Evolutionary conservation across 1,284 basidiomycete genomes (phyloP).

Genomic region (Pseudozyma thailandica): DNA sequence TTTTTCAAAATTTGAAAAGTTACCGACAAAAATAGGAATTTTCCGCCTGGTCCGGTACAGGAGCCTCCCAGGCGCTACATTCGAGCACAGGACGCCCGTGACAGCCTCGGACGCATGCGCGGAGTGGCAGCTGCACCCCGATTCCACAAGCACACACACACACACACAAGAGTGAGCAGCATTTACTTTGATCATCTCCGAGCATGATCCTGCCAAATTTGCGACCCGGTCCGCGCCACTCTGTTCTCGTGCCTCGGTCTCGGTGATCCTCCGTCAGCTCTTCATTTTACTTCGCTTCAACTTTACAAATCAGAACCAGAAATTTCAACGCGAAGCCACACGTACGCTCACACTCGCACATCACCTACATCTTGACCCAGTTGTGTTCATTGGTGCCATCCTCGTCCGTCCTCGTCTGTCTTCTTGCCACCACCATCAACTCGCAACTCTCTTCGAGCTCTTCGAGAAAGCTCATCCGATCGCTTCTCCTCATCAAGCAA

Average conservation of each 20-base stretch:
- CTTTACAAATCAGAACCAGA: not conserved
- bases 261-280: slow-evolving; percentile 5
- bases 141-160: not conserved
- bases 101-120: too few relatives aligned
- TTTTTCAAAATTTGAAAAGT: too few relatives aligned
- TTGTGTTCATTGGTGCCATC: slow-evolving; percentile 1
- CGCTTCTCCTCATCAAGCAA: slow-evolving; percentile 1
- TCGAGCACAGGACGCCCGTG: too few relatives aligned
- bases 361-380: not conserved
- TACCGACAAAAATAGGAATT: too few relatives aligned
- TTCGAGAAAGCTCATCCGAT: not conserved
- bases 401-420: not conserved
- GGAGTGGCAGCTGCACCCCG: too few relatives aligned
- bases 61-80: too few relatives aligned
- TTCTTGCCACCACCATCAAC: slow-evolving; percentile 16
- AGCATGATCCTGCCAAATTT: not conserved
- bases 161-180: not conserved
- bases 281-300: not conserved
- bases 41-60: too few relatives aligned
- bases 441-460: not conserved
- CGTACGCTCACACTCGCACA: not conserved
- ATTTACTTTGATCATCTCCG: not conserved
- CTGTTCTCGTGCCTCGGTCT: not conserved
- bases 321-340: slow-evolving; percentile 1
- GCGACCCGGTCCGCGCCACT: not conserved